Base-by-base conservation (phyloP, 805 yeast genomes). In the Cyberlindnera mycetangii region DNA sequence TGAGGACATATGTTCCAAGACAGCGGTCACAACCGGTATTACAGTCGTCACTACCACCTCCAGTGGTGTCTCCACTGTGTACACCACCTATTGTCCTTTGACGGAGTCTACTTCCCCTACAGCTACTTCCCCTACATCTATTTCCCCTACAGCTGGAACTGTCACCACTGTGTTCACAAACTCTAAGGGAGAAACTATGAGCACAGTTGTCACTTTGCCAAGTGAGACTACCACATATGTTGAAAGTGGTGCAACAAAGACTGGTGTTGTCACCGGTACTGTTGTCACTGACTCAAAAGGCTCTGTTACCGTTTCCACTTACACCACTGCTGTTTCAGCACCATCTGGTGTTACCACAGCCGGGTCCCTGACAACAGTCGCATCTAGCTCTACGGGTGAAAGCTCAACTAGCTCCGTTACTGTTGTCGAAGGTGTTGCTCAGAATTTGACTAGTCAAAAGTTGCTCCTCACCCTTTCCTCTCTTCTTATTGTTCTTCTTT, bases 51-150 rank as follows among this genome's bases (percentile, higher is more conserved):
- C 51, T 3, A 21, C 20, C 2, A 44, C 48, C 1, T 15, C 18
- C 3, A 49, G 55, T 54, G 65, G 64, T 51, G 59, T 53, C 35
- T 58, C 61, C 42, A 64, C 68, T 39, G 56, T 54, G 42, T 61
- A 57, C 63, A 66, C 69, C 51, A 44, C 48, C 4, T 48, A 41
- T 22, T 48, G 48, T 32, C 48, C 48, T 35, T 39, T 48, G 16
- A 17, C 37, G 5, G 18, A 16, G 18, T 5, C 11, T 30, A n/a
- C 18, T n/a, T 6, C 28, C 12, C 14, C 28, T 10, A 10, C 10
- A 10, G n/a, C 28, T 6, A 10, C n/a, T n/a, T n/a, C n/a, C n/a
- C n/a, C n/a, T n/a, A n/a, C n/a, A n/a, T n/a, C 11, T 24, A 12
- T 24, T 24, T 24, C 28, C 12, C 12, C 12, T 24, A 12, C 28